A percentile compares a stretch with the other conserved stretches of the same genome.
These are phyloP conservation scores for Calocybe indica DNA, from an alignment of 768 basidiomycete genomes.

Conservation along the genomic window DNA sequence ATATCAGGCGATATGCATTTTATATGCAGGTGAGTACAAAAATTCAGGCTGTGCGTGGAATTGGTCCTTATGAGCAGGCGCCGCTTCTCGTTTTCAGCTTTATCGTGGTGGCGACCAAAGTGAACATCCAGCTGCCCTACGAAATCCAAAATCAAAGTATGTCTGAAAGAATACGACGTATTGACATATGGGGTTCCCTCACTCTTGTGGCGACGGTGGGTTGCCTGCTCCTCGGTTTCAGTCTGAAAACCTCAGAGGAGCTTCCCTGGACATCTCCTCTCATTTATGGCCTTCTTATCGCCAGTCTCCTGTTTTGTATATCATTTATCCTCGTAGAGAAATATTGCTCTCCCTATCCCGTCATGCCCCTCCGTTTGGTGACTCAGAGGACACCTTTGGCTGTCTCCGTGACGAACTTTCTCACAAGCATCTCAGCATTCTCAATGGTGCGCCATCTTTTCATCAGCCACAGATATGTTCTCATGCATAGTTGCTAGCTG, in stretches of 20 bases:
- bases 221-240: conserved; percentile 69
- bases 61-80: conserved; percentile 38
- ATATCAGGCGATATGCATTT: conserved; percentile 76
- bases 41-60: neutral
- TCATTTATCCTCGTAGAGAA: conserved; percentile 79
- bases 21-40: conserved; percentile 61
- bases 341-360: conserved; percentile 72
- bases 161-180: conserved; percentile 63
- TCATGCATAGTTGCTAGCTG: conserved; percentile 34
- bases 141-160: conserved; percentile 54
- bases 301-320: conserved; percentile 46
- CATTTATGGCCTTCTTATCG: conserved; percentile 59
- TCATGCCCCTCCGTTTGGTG: conserved; percentile 83
- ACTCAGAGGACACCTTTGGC: conserved; percentile 75
- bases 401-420: conserved; percentile 74
- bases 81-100: conserved; percentile 73
- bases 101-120: conserved; percentile 65
- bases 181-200: conserved; percentile 81
- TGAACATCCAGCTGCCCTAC: conserved; percentile 71
- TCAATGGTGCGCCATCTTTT: conserved; percentile 52
- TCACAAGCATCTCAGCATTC: conserved; percentile 72
- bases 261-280: conserved; percentile 70
- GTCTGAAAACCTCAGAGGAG: conserved; percentile 73
- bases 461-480: conserved; percentile 12
- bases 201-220: conserved; percentile 72